phyloP scores from a whole-genome alignment of 2,329 filamentous ascomycete species.

The Lasiodiplodia sp. region DNA sequence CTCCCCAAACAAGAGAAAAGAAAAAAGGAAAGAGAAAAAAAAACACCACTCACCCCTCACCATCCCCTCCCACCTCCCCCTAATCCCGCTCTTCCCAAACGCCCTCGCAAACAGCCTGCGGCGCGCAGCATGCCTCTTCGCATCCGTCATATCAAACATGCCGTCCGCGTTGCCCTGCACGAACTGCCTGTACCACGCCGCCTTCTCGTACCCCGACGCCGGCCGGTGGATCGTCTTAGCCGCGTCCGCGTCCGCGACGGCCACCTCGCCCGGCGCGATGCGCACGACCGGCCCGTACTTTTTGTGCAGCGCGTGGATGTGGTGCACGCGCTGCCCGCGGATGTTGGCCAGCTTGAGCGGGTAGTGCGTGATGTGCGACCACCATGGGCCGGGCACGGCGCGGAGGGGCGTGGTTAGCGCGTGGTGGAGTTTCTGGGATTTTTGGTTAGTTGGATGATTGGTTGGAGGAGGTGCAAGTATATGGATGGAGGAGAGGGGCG shows the following conservation, averaged over 20 bases:
- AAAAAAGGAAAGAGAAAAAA: neutral
- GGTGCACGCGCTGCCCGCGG: conserved; percentile 47
- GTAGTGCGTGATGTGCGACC: conserved; percentile 43
- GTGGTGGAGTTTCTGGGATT: conserved; percentile 22
- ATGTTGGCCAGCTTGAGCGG: conserved; percentile 49
- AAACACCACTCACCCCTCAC: conserved; percentile 39
- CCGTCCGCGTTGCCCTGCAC: conserved; percentile 29
- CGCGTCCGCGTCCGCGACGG: conserved; percentile 2
- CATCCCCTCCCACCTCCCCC: conserved; percentile 45
- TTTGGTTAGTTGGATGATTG: neutral
- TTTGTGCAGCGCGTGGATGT: conserved; percentile 41
- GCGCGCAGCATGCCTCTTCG: conserved; percentile 43
- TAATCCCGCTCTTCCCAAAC: conserved; percentile 47
- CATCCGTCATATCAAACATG: conserved; percentile 49
- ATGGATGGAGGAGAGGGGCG: too few relatives aligned
- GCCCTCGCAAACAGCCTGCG: conserved; percentile 47
- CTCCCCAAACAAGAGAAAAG: too few relatives aligned
- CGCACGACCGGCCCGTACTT: conserved; percentile 27
- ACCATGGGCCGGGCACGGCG: conserved; percentile 42
- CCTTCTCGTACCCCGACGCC: conserved; percentile 35
- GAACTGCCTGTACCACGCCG: conserved; percentile 16
- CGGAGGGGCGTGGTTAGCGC: conserved; percentile 39
- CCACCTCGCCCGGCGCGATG: conserved; percentile 27
- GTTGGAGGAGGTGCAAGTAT: too few relatives aligned
- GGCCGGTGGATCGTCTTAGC: conserved; percentile 44